Base-by-base conservation (phyloP, 2,329 filamentous ascomycete genomes). In the Aureobasidium sp. region DNA sequence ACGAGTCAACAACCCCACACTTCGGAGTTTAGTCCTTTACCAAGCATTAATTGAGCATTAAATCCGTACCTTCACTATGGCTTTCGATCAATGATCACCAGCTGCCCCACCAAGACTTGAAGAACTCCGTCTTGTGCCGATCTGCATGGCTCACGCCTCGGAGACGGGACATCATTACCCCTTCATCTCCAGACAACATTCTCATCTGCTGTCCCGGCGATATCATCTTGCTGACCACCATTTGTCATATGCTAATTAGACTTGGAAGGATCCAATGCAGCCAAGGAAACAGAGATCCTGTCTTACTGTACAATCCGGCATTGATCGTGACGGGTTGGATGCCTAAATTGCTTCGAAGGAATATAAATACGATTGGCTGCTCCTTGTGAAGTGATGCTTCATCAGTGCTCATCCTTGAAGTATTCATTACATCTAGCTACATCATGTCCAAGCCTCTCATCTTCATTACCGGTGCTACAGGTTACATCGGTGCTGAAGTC, bases 401-500 rank as follows among this genome's bases (percentile, higher is more conserved):
- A 34, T 10, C 32, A 34, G 32, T 7, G 10, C 10, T 7, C 9
- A 34, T 34, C 32, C 9, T 34, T 9, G 5, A 15, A 34, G n/a
- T 12, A 24, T 17, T 13, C 8, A 10, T 15, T 32, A 1, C 7
- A 46, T 12, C 24, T 20, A 34, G 4, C 13, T 20, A 46, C 15
- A 46, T 15, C 39, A 61, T 61, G 59, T 36, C 59, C 12, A 29
- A 37, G 13, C 37, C 59, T 20, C 50, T 62, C 8, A 17, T 66
- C 46, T 65, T 69, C 43, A 63, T 69, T 20, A 71, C 69, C 1
- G 70, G 70, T 3, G 68, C 66, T 2, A 70, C 69, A 24, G 70
- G 70, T 46, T 70, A 69, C 63, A 67, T 72, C 12, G 70, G 70
- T 20, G 69, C 69, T 7, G 67, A 71, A 46, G 66, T 68, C 1